Base-by-base conservation (phyloP, 495 filamentous ascomycete genomes). In the Podospora fimiseda region DNA sequence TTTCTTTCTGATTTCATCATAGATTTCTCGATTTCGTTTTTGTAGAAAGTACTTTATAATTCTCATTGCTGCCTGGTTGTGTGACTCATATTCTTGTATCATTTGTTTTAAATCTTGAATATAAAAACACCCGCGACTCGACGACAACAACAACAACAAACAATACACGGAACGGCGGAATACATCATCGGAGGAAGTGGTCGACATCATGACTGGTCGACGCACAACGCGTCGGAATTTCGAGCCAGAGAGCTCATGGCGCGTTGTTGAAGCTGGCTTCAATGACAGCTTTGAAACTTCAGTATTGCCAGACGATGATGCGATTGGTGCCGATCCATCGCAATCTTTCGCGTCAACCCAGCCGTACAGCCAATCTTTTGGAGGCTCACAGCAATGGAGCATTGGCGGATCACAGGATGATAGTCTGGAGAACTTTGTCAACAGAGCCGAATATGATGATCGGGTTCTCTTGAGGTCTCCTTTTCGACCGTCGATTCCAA, bases 241-340 rank as follows among this genome's bases (percentile, higher is more conserved):
- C 19, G 62, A 65, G 14, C 65, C 73, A 18, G 70, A 70, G 53
- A 66, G 69, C 51, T 76, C 74, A 3, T 77, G 74, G 74, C 74
- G 74, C 55, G 66, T 77, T 65, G 72, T 77, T 16, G 73, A 77
- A 47, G 70, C 66, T 43, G 69, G 71, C 48, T 73, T 74, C 44
- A 75, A 77, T 52, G 74, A 77, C 51, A 75, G 72, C 51, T 75
- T 77, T 59, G 74, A 77, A 48, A 74, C 73, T 1, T 66, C 67
- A 5, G 65, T 75, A 24, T 48, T 71, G 11, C 61, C 65, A 47
- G 71, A 73, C 23, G 70, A 69, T 9, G 61, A 67, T 5, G 65
- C 73, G 22, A 53, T 69, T n/a, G 43, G 61, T 39, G 64, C 55
- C 48, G 58, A 63, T 13, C 72, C 67, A 43, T 75, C 71, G 5